Percentiles rank a stretch among this genome's conserved stretches.
Conservation (phyloP, 257 asterid species). For the Gentiana macrophylla region DNA sequence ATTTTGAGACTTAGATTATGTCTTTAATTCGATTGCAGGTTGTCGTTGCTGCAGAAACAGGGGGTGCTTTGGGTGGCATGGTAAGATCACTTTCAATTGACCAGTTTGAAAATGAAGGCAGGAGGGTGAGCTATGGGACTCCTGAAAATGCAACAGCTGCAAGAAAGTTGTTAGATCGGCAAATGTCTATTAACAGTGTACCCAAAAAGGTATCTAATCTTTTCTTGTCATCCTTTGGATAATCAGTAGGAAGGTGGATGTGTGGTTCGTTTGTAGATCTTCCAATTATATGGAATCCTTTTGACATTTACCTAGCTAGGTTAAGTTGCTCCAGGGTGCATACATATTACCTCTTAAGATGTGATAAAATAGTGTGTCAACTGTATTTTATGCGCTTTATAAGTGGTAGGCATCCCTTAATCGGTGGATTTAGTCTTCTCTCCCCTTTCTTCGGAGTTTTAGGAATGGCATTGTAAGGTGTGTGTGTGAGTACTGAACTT, state of each 20-base stretch:
- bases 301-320: neutral
- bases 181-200: slow-evolving; percentile 88
- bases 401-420: no score
- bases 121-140: slow-evolving; percentile 96
- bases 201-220: slow-evolving; percentile 70
- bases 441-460: no score
- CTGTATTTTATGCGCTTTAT: no score
- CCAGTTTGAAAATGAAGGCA: slow-evolving; percentile 97
- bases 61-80: slow-evolving; percentile 98
- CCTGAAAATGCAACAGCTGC: slow-evolving; percentile 99
- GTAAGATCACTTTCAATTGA: slow-evolving; percentile 98
- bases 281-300: neutral
- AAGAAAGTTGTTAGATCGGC: slow-evolving; percentile 90
- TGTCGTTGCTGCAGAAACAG: slow-evolving; percentile 96
- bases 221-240: neutral
- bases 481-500: no score
- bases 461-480: no score
- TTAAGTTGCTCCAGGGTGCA: neutral
- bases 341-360: no score
- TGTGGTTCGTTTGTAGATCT: neutral
- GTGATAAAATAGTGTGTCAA: no score
- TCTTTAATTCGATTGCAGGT: slow-evolving; percentile 44
- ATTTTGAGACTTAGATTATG: slow-evolving; percentile 10
- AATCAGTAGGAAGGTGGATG: neutral
- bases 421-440: no score